Conservation (phyloP, 176 grass and related monocot genomes). For the Oryza brachyantha region DNA sequence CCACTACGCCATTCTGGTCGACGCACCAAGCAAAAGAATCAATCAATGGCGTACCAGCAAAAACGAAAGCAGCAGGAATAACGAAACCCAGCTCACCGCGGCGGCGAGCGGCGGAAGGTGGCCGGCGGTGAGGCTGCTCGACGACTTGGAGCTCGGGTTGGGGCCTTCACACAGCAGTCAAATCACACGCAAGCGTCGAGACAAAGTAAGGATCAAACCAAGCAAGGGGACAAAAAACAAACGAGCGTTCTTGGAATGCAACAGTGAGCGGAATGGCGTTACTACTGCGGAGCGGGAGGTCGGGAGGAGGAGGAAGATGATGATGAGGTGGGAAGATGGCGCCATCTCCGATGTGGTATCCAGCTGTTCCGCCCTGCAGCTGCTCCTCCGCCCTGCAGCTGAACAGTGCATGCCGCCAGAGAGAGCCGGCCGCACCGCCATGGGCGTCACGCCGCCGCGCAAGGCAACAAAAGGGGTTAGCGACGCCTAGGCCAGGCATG, state of each 20-base stretch:
- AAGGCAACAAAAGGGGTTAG: not conserved
- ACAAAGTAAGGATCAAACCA: not conserved
- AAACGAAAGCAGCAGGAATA: too few relatives aligned
- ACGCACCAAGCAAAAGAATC: not conserved
- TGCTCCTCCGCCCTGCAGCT: slow-evolving; percentile 73
- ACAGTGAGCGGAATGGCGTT: not conserved
- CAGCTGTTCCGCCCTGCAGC: slow-evolving; percentile 48
- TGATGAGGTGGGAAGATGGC: slow-evolving; percentile 8
- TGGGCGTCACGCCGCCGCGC: not conserved
- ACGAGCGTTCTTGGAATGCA: slow-evolving; percentile 15
- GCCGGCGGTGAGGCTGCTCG: slow-evolving; percentile 68
- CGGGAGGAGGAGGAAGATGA: slow-evolving; percentile 25
- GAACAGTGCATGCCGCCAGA: too few relatives aligned
- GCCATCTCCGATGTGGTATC: slow-evolving; percentile 79
- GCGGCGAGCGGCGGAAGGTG: slow-evolving; percentile 41
- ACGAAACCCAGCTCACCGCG: slow-evolving; percentile 37
- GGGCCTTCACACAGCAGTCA: slow-evolving; percentile 48
- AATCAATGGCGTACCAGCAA: not conserved
- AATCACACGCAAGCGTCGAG: not conserved
- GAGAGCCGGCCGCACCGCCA: not conserved
- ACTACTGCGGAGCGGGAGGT: slow-evolving; percentile 59
- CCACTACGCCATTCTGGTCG: slow-evolving; percentile 9
- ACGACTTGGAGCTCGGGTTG: slow-evolving; percentile 74
- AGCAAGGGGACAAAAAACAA: not conserved
- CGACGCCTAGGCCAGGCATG: not conserved